Conservation (phyloP, 1,284 basidiomycete genomes). For the Peniophora sp. region DNA sequence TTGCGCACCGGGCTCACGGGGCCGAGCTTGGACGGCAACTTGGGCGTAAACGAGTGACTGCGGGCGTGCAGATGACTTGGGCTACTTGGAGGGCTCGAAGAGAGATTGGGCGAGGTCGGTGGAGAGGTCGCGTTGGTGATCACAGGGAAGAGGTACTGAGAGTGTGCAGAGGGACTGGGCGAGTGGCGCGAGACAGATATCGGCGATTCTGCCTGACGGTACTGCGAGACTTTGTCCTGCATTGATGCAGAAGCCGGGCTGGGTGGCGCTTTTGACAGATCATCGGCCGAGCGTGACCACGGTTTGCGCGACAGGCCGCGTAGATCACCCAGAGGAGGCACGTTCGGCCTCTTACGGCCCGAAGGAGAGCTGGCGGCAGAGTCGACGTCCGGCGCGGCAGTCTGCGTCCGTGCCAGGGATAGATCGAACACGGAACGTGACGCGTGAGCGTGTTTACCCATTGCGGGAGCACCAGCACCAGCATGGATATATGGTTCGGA, state of each 20-base stretch:
- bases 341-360: conserved; percentile 10
- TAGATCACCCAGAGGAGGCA: conserved; percentile 51
- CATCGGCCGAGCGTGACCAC: conserved; percentile 75
- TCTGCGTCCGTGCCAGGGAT: conserved; percentile 37
- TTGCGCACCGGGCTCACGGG: conserved; percentile 47
- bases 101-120: conserved; percentile 16
- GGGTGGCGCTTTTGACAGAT: conserved; percentile 46
- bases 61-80: conserved; percentile 40
- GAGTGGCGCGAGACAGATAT: conserved; percentile 14
- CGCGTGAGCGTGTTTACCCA: background rate
- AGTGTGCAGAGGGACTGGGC: conserved; percentile 23
- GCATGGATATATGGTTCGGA: conserved; percentile 16
- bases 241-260: conserved; percentile 41
- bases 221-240: conserved; percentile 54
- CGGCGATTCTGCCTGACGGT: conserved; percentile 29
- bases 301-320: conserved; percentile 57
- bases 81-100: conserved; percentile 22
- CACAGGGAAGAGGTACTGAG: conserved; percentile 37
- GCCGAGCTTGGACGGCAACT: conserved; percentile 53
- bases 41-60: conserved; percentile 63
- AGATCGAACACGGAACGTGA: conserved; percentile 58
- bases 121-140: conserved; percentile 15
- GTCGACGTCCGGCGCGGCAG: conserved; percentile 24
- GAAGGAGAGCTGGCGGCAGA: conserved; percentile 20
- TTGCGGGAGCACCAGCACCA: conserved; percentile 38